A percentile compares a stretch with the other conserved stretches of the same genome.
phyloP scores from a whole-genome alignment of 2,329 filamentous ascomycete genomes.

The Epichloe hybrida region DNA sequence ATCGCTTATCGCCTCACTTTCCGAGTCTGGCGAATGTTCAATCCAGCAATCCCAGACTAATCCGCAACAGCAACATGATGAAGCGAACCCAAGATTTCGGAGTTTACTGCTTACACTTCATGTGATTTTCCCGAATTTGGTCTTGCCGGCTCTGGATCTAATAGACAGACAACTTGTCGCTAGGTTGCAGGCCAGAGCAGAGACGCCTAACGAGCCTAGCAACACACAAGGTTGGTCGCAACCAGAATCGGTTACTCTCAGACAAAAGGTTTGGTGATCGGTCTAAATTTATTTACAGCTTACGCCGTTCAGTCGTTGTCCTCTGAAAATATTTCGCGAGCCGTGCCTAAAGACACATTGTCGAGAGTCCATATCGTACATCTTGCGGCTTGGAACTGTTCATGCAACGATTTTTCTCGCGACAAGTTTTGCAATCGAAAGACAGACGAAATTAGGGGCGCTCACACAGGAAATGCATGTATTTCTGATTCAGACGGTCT shows the following conservation, averaged over 20 bases:
- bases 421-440: constrained; percentile 22
- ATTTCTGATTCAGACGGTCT: neutral
- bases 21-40: neutral
- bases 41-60: neutral
- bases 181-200: neutral
- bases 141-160: constrained; percentile 77
- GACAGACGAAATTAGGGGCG: constrained; percentile 11
- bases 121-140: constrained; percentile 65
- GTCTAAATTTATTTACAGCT: constrained; percentile 14
- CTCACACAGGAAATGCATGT: neutral
- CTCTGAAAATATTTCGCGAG: constrained; percentile 16
- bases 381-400: constrained; percentile 72
- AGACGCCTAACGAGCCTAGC: neutral
- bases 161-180: constrained; percentile 62
- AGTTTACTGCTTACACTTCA: constrained; percentile 66
- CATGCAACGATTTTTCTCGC: constrained; percentile 73
- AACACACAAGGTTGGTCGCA: neutral
- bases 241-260: neutral
- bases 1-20: constrained; percentile 1
- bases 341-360: constrained; percentile 4
- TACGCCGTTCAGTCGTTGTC: constrained; percentile 54
- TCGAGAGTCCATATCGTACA: constrained; percentile 52
- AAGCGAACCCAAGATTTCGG: constrained; percentile 18
- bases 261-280: neutral
- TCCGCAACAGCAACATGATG: neutral